Conservation (phyloP, 2,329 filamentous ascomycete genomes). For the Onygenales sp. region DNA sequence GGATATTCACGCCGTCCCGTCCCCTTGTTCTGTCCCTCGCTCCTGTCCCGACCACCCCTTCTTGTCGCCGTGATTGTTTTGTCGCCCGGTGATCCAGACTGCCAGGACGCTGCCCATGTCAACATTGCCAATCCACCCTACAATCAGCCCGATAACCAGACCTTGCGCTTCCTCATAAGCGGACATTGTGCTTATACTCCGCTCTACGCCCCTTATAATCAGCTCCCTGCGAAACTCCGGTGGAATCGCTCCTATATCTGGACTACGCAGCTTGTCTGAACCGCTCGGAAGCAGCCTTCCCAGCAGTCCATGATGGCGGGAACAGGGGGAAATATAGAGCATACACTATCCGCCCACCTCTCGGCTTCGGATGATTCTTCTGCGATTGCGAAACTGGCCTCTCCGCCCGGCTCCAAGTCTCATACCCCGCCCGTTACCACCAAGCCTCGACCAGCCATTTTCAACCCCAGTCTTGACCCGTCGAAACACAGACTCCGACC, state of each 20-base stretch:
- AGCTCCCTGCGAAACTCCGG: not conserved
- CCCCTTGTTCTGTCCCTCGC: not conserved
- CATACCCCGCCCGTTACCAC: slow-evolving; percentile 47
- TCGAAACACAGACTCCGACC: slow-evolving; percentile 18
- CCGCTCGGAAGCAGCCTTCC: not conserved
- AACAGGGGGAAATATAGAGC: slow-evolving; percentile 3
- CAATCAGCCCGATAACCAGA: not conserved
- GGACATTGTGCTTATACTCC: too few relatives aligned
- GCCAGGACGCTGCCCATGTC: not conserved
- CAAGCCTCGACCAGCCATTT: slow-evolving; percentile 33
- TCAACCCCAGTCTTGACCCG: slow-evolving; percentile 11
- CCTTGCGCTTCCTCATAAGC: not conserved
- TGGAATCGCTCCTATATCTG: not conserved
- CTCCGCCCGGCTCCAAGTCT: slow-evolving; percentile 47
- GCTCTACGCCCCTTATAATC: too few relatives aligned
- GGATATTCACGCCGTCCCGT: not conserved
- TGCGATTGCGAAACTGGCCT: slow-evolving; percentile 25
- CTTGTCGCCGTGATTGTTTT: slow-evolving; percentile 1
- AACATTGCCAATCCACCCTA: not conserved
- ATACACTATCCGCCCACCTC: not conserved
- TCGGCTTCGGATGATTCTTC: slow-evolving; percentile 5
- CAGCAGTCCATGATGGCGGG: slow-evolving; percentile 4
- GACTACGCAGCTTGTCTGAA: not conserved
- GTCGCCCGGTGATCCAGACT: not conserved
- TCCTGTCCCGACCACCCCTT: not conserved